Conservation (phyloP, 495 filamentous ascomycete genomes). For the Talaromyces trachyspermus region DNA sequence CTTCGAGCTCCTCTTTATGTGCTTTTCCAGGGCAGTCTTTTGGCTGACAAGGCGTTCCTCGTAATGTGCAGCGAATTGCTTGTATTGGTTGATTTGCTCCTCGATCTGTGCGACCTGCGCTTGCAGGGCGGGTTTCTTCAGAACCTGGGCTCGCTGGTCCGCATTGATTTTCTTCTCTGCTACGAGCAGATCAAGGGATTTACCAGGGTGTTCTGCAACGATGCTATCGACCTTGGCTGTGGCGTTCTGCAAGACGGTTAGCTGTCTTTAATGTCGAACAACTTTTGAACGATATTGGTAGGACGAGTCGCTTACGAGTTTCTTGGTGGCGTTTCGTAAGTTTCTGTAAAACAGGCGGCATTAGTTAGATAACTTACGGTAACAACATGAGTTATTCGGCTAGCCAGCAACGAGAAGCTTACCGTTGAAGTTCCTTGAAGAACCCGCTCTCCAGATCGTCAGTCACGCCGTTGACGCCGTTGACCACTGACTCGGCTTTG, state of each 20-base stretch:
- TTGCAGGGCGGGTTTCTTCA: slow-evolving; percentile 85
- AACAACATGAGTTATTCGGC: not conserved
- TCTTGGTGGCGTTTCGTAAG: slow-evolving; percentile 82
- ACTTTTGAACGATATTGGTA: not conserved
- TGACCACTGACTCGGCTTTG: slow-evolving; percentile 29
- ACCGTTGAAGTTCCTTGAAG: slow-evolving; percentile 84
- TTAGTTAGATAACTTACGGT: not conserved
- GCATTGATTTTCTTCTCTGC: slow-evolving; percentile 75
- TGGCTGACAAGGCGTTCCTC: slow-evolving; percentile 58
- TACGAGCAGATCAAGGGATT: slow-evolving; percentile 79
- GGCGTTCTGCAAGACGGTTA: slow-evolving; percentile 48
- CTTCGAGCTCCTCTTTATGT: slow-evolving; percentile 63
- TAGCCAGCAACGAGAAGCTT: too few species aligned
- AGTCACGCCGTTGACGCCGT: slow-evolving; percentile 42
- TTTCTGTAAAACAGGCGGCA: slow-evolving; percentile 44
- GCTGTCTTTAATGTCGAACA: slow-evolving; percentile 4
- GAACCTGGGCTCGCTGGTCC: slow-evolving; percentile 82
- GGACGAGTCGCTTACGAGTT: slow-evolving; percentile 56
- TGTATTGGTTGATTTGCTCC: slow-evolving; percentile 77
- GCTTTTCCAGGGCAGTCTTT: slow-evolving; percentile 62
- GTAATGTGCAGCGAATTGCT: slow-evolving; percentile 73
- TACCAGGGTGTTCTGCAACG: slow-evolving; percentile 66
- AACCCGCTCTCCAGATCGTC: slow-evolving; percentile 57
- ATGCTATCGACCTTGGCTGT: slow-evolving; percentile 72
- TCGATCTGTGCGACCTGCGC: slow-evolving; percentile 66